Evolutionary conservation across 176 grass and related monocot genomes (phyloP).

Genomic region (Hordeum marinum): DNA sequence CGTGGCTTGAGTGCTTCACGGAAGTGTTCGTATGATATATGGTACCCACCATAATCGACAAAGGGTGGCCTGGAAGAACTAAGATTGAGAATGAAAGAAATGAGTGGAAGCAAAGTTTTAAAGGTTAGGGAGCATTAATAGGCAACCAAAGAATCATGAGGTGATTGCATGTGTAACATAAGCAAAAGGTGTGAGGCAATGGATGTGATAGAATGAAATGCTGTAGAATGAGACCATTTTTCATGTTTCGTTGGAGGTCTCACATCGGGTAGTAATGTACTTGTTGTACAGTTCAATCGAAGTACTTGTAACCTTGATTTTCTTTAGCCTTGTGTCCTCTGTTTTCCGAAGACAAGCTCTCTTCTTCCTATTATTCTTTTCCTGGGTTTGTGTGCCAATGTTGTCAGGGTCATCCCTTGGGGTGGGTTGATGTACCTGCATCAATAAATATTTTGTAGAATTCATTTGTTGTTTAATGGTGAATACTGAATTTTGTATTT

Average conservation of each 20-base stretch:
- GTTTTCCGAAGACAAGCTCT: not conserved
- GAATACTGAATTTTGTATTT: too few species aligned
- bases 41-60: not conserved
- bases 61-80: not conserved
- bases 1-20: not conserved
- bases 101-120: too few species aligned
- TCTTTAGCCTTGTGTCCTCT: not conserved
- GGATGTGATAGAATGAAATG: too few species aligned
- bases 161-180: too few species aligned
- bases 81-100: too few species aligned
- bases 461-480: too few species aligned
- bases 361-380: not conserved
- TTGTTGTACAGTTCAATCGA: not conserved
- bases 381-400: not conserved
- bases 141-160: too few species aligned
- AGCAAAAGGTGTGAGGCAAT: too few species aligned
- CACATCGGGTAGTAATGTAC: not conserved
- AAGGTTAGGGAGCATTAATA: too few species aligned
- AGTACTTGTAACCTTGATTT: not conserved
- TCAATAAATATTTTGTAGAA: too few species aligned
- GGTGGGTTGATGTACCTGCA: too few species aligned
- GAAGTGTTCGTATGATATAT: not conserved
- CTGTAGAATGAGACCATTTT: not conserved
- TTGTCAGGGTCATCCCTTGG: not conserved
- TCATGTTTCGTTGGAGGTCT: fast-evolving